Evolutionary conservation across 371 early-diverging fungal species (phyloP), one percentile per base, ranked within the genome.

Genomic region (Circinella minor): DNA sequence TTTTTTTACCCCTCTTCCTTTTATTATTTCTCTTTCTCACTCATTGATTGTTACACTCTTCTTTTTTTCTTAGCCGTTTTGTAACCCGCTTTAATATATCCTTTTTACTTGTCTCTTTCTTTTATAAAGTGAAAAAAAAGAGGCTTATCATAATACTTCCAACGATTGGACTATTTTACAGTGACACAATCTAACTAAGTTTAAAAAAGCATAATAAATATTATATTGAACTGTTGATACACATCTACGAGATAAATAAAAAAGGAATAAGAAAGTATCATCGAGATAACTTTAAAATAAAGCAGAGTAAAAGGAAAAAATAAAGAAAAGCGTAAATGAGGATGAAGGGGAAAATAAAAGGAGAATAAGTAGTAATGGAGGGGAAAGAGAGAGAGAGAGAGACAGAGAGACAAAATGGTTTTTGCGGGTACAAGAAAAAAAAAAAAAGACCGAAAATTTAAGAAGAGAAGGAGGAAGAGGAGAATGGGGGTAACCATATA

Each of bases 151-250:
- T 47, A 10, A 55, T 55, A 8, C 0, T 15, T 17, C 17, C 15
- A 55, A 55, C 18, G 11, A 55, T 55, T 55, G 55, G 15, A 18
- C 8, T n/a, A 11, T 8, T 47, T 15, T 47, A 47, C 15, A 47
- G 47, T 47, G 47, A 47, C 47, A 47, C 55, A 55, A 55, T n/a
- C 55, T 55, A 55, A 55, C 55, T n/a, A n/a, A n/a, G 7, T 47
- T 47, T 55, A 57, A 57, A 57, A 57, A 57, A 57, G 57, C 57
- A 57, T 57, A 57, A 34, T 57, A 57, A 57, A 57, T 57, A 57
- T 57, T 57, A 57, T 63, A 63, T 57, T 57, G 20, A n/a, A 34
- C 57, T 57, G 57, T 57, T 57, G 57, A 51, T 51, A 51, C 36
- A 57, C 27, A 57, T 57, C 57, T 57, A 57, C 57, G 36, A 34